Conservation (phyloP, 2,329 filamentous ascomycete genomes). For the Alternaria conjuncta region DNA sequence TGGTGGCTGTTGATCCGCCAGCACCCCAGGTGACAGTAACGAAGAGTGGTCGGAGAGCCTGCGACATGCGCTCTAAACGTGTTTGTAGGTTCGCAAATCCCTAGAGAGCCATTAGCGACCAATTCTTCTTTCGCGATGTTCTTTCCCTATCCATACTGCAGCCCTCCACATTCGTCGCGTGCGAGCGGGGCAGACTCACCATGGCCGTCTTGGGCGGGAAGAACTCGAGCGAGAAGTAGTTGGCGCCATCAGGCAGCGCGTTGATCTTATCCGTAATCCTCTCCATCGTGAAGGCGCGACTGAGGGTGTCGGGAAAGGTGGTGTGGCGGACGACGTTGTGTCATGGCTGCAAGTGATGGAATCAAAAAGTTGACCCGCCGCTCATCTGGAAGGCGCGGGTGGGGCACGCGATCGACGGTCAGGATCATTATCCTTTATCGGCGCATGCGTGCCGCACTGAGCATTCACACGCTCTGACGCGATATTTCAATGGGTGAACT, state of each 20-base stretch:
- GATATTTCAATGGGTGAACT: no score
- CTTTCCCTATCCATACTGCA: neutral
- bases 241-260: slow-evolving; percentile 78
- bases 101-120: slow-evolving; percentile 43
- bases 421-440: slow-evolving; percentile 17
- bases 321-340: slow-evolving; percentile 25
- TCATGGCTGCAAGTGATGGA: slow-evolving; percentile 38
- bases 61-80: slow-evolving; percentile 92
- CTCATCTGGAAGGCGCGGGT: slow-evolving; percentile 27
- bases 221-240: slow-evolving; percentile 98
- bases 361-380: slow-evolving; percentile 27
- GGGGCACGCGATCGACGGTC: slow-evolving; percentile 29
- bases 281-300: slow-evolving; percentile 35
- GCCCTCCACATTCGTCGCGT: slow-evolving; percentile 5
- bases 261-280: slow-evolving; percentile 96
- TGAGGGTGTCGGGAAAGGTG: slow-evolving; percentile 2
- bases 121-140: neutral
- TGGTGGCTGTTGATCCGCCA: slow-evolving; percentile 86
- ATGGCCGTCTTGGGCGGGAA: slow-evolving; percentile 97
- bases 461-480: neutral
- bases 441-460: neutral
- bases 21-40: slow-evolving; percentile 98
- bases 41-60: slow-evolving; percentile 88
- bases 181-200: slow-evolving; percentile 54
- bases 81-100: slow-evolving; percentile 93